Percentiles rank a stretch among this genome's conserved stretches.
phyloP scores from a whole-genome alignment of 2,329 filamentous ascomycete species.

The Zymoseptoria passerinii region DNA sequence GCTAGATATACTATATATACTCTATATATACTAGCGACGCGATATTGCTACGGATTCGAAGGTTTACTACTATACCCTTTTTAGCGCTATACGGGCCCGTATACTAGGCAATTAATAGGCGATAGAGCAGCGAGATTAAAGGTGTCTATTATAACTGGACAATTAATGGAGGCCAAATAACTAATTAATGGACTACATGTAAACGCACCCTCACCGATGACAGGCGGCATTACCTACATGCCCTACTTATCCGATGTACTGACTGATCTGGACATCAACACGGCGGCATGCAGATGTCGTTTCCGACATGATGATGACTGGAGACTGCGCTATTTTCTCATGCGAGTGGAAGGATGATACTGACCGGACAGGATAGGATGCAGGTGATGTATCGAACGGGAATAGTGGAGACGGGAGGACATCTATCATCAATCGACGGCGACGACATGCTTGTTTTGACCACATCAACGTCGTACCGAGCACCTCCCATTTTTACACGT shows the following conservation, averaged over 20 bases:
- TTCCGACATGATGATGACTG: not conserved
- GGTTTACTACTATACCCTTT: too few species aligned
- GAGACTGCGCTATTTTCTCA: not conserved
- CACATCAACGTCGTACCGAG: not conserved
- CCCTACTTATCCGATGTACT: not conserved
- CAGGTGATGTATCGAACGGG: not conserved
- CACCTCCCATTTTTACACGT: not conserved
- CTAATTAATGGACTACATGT: too few species aligned
- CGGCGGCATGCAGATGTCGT: not conserved
- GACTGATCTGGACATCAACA: not conserved
- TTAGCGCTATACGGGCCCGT: too few species aligned
- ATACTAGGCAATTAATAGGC: too few species aligned
- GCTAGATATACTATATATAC: too few species aligned
- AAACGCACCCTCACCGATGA: not conserved
- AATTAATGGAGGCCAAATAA: too few species aligned
- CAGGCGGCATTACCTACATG: not conserved
- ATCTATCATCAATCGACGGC: not conserved
- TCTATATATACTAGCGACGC: too few species aligned
- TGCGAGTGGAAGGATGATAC: not conserved
- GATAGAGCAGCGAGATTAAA: too few species aligned
- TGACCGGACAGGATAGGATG: not conserved
- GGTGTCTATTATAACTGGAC: too few species aligned
- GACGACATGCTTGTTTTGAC: not conserved
- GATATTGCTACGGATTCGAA: too few species aligned
- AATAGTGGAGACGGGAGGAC: too few species aligned